Base-by-base conservation (phyloP, 1,284 basidiomycete genomes). In the Moesziomyces sp. region DNA sequence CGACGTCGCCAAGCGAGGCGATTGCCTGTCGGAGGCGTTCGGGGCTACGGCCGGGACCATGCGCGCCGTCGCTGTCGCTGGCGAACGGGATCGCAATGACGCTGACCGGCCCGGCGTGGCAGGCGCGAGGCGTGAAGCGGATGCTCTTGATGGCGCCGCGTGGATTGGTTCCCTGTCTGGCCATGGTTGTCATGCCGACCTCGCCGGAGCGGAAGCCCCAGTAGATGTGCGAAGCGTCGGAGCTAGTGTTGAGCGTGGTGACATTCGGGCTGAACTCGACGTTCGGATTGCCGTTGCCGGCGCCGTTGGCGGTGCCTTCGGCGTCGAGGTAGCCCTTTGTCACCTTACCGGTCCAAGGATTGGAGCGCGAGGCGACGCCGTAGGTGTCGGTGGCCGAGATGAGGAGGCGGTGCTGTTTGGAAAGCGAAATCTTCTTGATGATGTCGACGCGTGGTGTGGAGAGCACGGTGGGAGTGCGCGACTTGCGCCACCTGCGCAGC, bases 181-280 rank as follows among this genome's bases (percentile, higher is more conserved):
- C 63, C 52, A 83, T 68, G 48, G 86, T 86, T 28, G 90, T 89
- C 30, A 92, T 86, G 0, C 89, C 87, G 9, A 94, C 87, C 58
- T 89, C 88, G 43, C 93, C 93, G 46, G 87, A 89, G 35, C 87
- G 86, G 76, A 89, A 91, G 1, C 92, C 93, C 93, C 93, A 94
- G 8, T 89, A 85, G 26, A 92, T 87, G 57, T 88, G 88, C 9
- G 88, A 91, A 0, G 90, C 90, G 21, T 89, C 89, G 2, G 91
- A 90, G 47, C 89, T 88, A 0, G 89, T 89, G 11, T 87, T 81
- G 53, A 83, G 61, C 24, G 65, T 59, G 16, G 89, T 88, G 11
- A 92, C 87, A 59, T 91, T 87, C 5, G 91, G 90, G 8, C 88
- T 87, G 73, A 92, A 91, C 74, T 93, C 91, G 19, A 88, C 88